Conservation (phyloP, 2,329 filamentous ascomycete genomes). For the Cercospora sp. region DNA sequence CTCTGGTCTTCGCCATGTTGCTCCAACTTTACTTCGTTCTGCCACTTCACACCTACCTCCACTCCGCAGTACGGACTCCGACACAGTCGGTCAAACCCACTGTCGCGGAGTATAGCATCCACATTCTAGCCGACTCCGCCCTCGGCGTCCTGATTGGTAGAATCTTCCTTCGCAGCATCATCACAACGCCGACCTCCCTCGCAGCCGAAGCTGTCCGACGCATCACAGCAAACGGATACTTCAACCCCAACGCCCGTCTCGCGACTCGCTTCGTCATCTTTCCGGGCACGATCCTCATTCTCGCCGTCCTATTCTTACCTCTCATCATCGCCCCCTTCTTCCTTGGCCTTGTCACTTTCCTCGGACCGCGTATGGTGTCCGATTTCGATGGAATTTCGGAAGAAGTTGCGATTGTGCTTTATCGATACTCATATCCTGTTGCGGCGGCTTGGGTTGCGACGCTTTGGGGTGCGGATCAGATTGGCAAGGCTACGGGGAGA, state of each 20-base stretch:
- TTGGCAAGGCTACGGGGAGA: constrained; percentile 61
- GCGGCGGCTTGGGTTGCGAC: constrained; percentile 20
- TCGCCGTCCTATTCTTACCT: constrained; percentile 64
- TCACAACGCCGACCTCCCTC: constrained; percentile 68
- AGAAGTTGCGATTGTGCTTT: constrained; percentile 43
- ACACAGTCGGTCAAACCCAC: not conserved
- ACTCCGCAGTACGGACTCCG: constrained; percentile 9
- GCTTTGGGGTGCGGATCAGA: constrained; percentile 31
- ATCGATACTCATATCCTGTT: constrained; percentile 73
- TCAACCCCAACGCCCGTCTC: constrained; percentile 74
- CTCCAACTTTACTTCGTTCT: constrained; percentile 88
- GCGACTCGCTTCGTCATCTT: constrained; percentile 86
- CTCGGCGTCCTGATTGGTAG: constrained; percentile 88
- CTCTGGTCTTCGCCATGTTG: constrained; percentile 73
- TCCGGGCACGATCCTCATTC: constrained; percentile 65
- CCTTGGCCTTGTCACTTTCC: constrained; percentile 37
- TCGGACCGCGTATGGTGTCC: constrained; percentile 9
- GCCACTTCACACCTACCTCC: constrained; percentile 77
- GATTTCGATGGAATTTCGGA: constrained; percentile 3
- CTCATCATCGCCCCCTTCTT: constrained; percentile 57
- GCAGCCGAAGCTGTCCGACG: constrained; percentile 72
- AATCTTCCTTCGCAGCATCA: constrained; percentile 68
- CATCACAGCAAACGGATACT: constrained; percentile 67
- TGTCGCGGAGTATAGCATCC: constrained; percentile 65
- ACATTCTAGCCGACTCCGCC: constrained; percentile 91